phyloP scores from a whole-genome alignment of 345 rosid species.

The Anastatica hierochuntica region DNA sequence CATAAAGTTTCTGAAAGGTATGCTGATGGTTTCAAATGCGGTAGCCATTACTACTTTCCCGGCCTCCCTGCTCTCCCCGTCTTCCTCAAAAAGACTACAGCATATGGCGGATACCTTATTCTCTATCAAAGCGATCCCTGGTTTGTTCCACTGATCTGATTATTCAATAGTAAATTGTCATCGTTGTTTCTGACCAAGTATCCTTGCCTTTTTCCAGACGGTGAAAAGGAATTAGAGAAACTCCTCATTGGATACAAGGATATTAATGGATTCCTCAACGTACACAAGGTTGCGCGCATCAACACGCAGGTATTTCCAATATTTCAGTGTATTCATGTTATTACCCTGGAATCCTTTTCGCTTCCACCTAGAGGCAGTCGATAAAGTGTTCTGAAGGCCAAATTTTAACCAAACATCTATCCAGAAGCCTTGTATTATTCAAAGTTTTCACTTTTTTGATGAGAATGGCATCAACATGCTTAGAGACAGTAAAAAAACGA shows the following conservation, averaged over 20 bases:
- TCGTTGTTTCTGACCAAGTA: not conserved
- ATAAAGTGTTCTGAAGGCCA: not conserved
- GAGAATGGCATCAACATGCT: not conserved
- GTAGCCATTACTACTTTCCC: conserved; percentile 74
- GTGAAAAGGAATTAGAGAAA: conserved; percentile 68
- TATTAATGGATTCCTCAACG: conserved; percentile 77
- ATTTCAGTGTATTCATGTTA: too few species aligned
- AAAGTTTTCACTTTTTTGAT: not conserved
- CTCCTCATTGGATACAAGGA: conserved; percentile 89
- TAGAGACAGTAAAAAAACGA: not conserved
- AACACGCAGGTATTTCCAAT: conserved; percentile 63
- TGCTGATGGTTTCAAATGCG: conserved; percentile 63
- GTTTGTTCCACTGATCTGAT: conserved; percentile 25
- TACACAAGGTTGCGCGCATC: conserved; percentile 73
- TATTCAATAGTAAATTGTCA: not conserved
- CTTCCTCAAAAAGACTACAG: conserved; percentile 67
- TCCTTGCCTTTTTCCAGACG: conserved; percentile 31
- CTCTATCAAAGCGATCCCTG: conserved; percentile 82
- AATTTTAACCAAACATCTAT: not conserved
- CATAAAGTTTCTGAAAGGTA: conserved; percentile 65
- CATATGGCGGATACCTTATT: conserved; percentile 82
- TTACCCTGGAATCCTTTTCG: too few species aligned
- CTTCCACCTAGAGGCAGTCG: too few species aligned
- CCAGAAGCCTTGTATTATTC: not conserved
- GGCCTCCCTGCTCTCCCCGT: conserved; percentile 57